A percentile compares a stretch with the other conserved stretches of the same genome.
phyloP scores from a whole-genome alignment of 495 filamentous ascomycete species.

The Penicillium bovifimosum region DNA sequence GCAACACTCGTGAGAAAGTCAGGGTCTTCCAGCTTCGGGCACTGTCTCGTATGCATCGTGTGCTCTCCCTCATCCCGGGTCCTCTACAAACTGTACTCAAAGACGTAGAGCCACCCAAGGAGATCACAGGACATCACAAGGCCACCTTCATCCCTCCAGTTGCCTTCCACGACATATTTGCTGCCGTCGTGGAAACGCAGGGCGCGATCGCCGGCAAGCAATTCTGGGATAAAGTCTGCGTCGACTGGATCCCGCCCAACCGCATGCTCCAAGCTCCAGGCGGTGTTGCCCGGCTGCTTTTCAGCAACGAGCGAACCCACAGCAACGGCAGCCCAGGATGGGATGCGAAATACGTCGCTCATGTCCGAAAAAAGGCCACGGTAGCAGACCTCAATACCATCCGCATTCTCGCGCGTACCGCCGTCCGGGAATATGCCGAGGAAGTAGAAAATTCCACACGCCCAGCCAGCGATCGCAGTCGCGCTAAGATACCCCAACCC shows the following conservation, averaged over 20 bases:
- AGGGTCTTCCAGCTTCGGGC: conserved; percentile 25
- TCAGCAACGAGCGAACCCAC: conserved; percentile 17
- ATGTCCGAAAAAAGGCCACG: conserved; percentile 23
- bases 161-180: conserved; percentile 46
- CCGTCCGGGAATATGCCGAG: conserved; percentile 24
- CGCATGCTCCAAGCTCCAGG: conserved; percentile 24
- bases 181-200: conserved; percentile 41
- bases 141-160: conserved; percentile 26
- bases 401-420: conserved; percentile 37
- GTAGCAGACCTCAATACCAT: conserved; percentile 39
- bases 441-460: not conserved
- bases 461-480: not conserved
- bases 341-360: conserved; percentile 23
- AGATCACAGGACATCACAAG: conserved; percentile 9
- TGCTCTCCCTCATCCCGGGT: conserved; percentile 28
- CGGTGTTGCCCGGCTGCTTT: conserved; percentile 26
- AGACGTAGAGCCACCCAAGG: conserved; percentile 13
- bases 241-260: conserved; percentile 18
- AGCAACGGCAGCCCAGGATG: conserved; percentile 26
- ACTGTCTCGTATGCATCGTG: conserved; percentile 22
- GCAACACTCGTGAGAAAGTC: conserved; percentile 14
- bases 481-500: not conserved
- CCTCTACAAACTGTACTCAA: conserved; percentile 17
- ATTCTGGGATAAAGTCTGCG: conserved; percentile 43
- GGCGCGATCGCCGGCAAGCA: conserved; percentile 38